Percentiles rank a stretch among this genome's conserved stretches.
These are phyloP conservation scores for Stachybotrys chlorohalonatus DNA, from an alignment of 2,329 filamentous ascomycete genomes.

Conservation along the genomic window DNA sequence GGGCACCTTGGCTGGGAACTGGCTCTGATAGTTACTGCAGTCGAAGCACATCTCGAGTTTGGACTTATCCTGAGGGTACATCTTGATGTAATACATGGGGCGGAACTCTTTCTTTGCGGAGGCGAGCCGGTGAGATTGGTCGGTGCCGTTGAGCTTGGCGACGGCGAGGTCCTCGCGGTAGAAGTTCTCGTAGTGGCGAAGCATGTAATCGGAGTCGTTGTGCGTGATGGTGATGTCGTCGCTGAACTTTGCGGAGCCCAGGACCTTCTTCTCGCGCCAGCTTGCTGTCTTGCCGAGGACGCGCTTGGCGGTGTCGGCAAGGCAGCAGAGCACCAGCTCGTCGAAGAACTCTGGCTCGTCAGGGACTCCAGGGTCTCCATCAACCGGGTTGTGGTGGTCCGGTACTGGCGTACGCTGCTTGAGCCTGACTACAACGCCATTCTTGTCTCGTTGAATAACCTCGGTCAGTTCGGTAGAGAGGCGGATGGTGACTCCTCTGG, in stretches of 20 bases:
- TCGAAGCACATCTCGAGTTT: constrained; percentile 61
- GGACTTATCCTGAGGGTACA: constrained; percentile 40
- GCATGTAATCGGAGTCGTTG: constrained; percentile 54
- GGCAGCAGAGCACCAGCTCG: constrained; percentile 53
- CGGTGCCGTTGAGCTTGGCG: constrained; percentile 26
- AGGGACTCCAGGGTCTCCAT: constrained; percentile 41
- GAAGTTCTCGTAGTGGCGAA: constrained; percentile 53
- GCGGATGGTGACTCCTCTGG: constrained; percentile 44
- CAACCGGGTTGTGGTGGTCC: constrained; percentile 20
- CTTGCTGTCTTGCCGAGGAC: constrained; percentile 45
- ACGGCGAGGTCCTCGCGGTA: constrained; percentile 37
- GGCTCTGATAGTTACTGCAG: constrained; percentile 61
- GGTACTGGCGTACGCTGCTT: constrained; percentile 25
- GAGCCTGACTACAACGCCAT: constrained; percentile 40
- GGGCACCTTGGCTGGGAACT: constrained; percentile 42
- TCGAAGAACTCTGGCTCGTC: constrained; percentile 47
- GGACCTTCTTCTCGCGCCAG: constrained; percentile 51
- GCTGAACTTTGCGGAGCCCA: constrained; percentile 56
- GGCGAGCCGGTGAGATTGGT: constrained; percentile 29
- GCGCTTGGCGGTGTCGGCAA: constrained; percentile 51
- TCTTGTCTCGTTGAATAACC: constrained; percentile 38
- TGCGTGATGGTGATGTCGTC: constrained; percentile 61
- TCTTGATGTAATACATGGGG: constrained; percentile 55
- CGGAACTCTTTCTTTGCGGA: constrained; percentile 39
- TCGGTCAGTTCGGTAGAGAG: constrained; percentile 45